Base-by-base conservation (phyloP, 2,329 filamentous ascomycete genomes). In the Aspergillus pseudoterreus region DNA sequence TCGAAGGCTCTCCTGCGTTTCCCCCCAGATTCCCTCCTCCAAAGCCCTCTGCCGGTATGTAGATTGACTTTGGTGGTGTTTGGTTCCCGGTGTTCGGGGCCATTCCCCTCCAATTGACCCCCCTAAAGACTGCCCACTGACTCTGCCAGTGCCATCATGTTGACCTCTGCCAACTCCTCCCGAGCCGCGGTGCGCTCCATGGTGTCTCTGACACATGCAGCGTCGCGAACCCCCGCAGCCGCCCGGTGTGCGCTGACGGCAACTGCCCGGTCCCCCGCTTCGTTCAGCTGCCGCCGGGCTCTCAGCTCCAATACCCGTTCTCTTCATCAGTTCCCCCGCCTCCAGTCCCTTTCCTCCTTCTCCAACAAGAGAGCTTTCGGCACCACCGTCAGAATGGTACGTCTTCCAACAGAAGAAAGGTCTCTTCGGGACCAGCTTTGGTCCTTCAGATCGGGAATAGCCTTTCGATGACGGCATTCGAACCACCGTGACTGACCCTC, bases 131-230 rank as follows among this genome's bases (percentile, higher is more conserved):
- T n/a, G 46, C 19, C 38, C 38, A 47, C 41, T 51, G 19, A 38
- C n/a, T 22, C 39, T 22, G 19, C 15, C 39, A 42, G 39, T 42
- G 39, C 43, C 57, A 66, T 66, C 51, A 72, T 71, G 56, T 62
- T 69, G 61, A 61, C 63, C 50, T 55, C 65, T 38, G 49, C 62
- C 33, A 44, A 56, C 43, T 57, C 66, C 46, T 68, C 66, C 60
- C 67, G 68, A 62, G 64, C 67, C 64, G 67, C 67, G 62, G 66
- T 68, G 66, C 68, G 66, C 60, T 69, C 67, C 21, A 63, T 69
- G 66, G 61, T 63, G 56, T 64, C 62, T 44, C 47, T 70, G 57
- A 61, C 68, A 68, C 67, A 69, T 67, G 68, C 64, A 60, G 56
- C 57, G 32, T 51, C 54, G 44, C 55, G 57, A 58, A 50, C 47